These are phyloP conservation scores for Striga hermonthica DNA, from an alignment of 305 asterid species.

Conservation along the genomic window DNA sequence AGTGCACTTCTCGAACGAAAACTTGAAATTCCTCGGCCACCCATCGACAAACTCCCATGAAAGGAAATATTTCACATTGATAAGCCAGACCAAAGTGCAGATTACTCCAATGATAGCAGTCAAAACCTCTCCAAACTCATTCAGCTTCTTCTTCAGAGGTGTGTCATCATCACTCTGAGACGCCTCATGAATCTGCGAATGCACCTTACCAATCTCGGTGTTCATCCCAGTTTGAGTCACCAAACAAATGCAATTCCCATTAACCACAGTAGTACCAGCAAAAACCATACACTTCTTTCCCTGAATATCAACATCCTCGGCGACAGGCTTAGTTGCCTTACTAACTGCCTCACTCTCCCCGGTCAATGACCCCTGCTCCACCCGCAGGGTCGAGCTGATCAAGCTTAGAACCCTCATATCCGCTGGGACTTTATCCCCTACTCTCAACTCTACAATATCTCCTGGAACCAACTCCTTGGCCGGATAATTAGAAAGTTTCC, in stretches of 20 bases:
- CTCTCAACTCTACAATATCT: constrained; percentile 86
- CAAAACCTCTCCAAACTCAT: constrained; percentile 90
- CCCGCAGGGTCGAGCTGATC: constrained; percentile 77
- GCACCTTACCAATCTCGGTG: constrained; percentile 92
- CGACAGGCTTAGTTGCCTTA: constrained; percentile 74
- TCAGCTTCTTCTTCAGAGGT: constrained; percentile 92
- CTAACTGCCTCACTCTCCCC: constrained; percentile 97
- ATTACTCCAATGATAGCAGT: constrained; percentile 82
- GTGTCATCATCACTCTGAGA: constrained; percentile 85
- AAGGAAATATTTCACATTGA: constrained; percentile 89
- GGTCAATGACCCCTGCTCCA: constrained; percentile 93
- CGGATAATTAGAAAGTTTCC: constrained; percentile 51
- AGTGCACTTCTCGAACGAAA: constrained; percentile 96
- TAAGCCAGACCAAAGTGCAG: constrained; percentile 88
- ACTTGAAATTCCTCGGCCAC: constrained; percentile 89
- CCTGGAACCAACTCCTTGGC: constrained; percentile 96
- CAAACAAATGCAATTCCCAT: constrained; percentile 82
- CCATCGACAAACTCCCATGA: constrained; percentile 91
- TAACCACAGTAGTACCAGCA: constrained; percentile 97
- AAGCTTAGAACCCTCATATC: constrained; percentile 87
- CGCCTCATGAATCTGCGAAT: constrained; percentile 92
- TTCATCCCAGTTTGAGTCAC: constrained; percentile 88
- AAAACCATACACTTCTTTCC: constrained; percentile 95
- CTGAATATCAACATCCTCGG: constrained; percentile 84
- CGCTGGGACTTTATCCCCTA: constrained; percentile 92